Conservation (phyloP, 1,139 yeast species). For the Neolecta irregularis region DNA sequence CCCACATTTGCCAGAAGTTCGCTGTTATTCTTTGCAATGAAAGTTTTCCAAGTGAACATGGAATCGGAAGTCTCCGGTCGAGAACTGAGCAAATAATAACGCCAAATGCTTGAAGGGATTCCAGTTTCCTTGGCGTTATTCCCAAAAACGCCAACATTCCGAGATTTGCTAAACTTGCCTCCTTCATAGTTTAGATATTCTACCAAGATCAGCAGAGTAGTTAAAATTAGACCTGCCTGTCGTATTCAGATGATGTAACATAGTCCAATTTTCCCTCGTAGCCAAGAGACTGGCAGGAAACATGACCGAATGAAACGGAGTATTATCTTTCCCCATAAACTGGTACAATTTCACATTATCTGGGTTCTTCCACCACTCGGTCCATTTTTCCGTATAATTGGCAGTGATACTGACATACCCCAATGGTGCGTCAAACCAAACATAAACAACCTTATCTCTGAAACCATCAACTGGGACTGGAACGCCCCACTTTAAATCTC, state of each 20-base stretch:
- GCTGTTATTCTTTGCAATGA: conserved; percentile 80
- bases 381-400: conserved; percentile 67
- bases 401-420: conserved; percentile 96
- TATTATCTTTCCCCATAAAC: conserved; percentile 98
- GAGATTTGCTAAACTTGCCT: conserved; percentile 91
- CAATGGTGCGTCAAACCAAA: conserved; percentile 97
- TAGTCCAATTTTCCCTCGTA: conserved; percentile 78
- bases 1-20: conserved; percentile 93
- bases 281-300: conserved; percentile 90
- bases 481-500: conserved; percentile 97
- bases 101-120: conserved; percentile 84
- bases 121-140: conserved; percentile 93
- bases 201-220: neutral
- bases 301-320: conserved; percentile 95
- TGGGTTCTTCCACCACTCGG: conserved; percentile 87
- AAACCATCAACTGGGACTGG: conserved; percentile 61
- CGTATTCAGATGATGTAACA: conserved; percentile 76
- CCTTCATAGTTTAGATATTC: conserved; percentile 90
- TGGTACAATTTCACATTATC: conserved; percentile 75
- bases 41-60: conserved; percentile 93
- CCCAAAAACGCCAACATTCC: conserved; percentile 96
- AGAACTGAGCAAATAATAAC: conserved; percentile 81
- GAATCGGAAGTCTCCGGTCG: conserved; percentile 95
- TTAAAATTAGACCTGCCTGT: conserved; percentile 34
- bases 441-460: conserved; percentile 81